These are phyloP conservation scores for Colletotrichum tofieldiae DNA, from an alignment of 2,329 filamentous ascomycete genomes.

Conservation along the genomic window DNA sequence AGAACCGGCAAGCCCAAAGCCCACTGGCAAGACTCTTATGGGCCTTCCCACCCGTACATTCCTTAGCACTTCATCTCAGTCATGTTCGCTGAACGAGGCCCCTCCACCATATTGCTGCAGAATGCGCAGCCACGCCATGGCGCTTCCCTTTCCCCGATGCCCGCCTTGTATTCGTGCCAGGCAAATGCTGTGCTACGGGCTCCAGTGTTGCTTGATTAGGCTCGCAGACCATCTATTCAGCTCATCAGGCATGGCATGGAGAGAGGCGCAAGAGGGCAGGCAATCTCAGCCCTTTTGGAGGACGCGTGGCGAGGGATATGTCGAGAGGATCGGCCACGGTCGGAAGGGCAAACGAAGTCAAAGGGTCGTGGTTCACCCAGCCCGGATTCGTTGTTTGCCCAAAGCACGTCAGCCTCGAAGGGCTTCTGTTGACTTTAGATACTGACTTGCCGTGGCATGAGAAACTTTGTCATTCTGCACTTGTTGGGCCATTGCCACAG, in stretches of 20 bases:
- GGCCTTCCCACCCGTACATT: not conserved
- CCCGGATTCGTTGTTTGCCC: constrained; percentile 3
- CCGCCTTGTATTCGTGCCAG: not conserved
- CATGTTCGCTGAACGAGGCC: not conserved
- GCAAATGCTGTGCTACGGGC: not conserved
- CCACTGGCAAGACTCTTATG: not conserved
- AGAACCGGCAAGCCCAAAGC: not conserved
- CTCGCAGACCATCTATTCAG: not conserved
- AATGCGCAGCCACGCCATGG: not conserved
- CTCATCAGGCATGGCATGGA: not conserved
- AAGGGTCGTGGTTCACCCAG: not conserved
- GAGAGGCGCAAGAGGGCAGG: not conserved
- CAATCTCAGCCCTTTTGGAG: not conserved
- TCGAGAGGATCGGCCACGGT: not conserved
- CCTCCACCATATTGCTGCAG: not conserved
- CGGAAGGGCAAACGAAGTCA: not conserved
- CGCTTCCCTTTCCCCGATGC: not conserved
- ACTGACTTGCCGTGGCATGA: not conserved
- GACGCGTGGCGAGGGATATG: not conserved
- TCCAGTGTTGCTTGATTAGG: not conserved
- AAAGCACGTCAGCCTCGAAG: not conserved
- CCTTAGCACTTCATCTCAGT: not conserved
- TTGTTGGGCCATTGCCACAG: not conserved
- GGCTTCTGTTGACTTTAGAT: not conserved
- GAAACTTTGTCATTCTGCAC: not conserved